Evolutionary conservation across 768 basidiomycete genomes (phyloP).

Genomic region (Trametes meyenii): DNA sequence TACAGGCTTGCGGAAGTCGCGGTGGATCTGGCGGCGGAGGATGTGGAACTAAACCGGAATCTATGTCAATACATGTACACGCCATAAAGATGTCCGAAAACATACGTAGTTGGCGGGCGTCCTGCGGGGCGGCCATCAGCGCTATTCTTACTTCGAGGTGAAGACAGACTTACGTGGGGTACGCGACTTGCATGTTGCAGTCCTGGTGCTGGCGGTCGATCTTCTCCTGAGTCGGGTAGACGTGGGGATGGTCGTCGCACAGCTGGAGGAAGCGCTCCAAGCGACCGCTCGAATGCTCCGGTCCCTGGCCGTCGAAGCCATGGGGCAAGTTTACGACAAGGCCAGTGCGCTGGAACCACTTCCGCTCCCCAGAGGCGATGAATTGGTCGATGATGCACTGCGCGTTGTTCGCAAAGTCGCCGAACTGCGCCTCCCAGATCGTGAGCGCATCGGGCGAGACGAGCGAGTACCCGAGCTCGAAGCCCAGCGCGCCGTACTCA

Average conservation of each 20-base stretch:
- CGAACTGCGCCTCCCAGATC: constrained; percentile 99
- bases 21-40: constrained; percentile 93
- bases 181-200: constrained; percentile 99
- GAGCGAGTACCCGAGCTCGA: constrained; percentile 97
- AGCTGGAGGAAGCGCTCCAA: constrained; percentile 97
- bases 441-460: constrained; percentile 92
- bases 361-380: constrained; percentile 95
- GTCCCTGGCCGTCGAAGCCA: constrained; percentile 98
- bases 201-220: constrained; percentile 96
- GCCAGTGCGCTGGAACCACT: constrained; percentile 95
- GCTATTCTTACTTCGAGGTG: background rate
- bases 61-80: constrained; percentile 18
- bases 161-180: constrained; percentile 74
- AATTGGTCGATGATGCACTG: constrained; percentile 99
- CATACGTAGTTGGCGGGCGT: constrained; percentile 92
- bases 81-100: background rate
- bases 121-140: constrained; percentile 38
- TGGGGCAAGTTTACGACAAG: constrained; percentile 89
- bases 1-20: constrained; percentile 97
- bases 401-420: constrained; percentile 97
- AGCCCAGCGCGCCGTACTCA: constrained; percentile 93
- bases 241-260: constrained; percentile 93
- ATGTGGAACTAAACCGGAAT: constrained; percentile 76
- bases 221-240: constrained; percentile 88
- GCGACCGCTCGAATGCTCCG: constrained; percentile 95